Base-by-base conservation (phyloP, 2,329 filamentous ascomycete species). In the Ophioceras dolichostomum region DNA sequence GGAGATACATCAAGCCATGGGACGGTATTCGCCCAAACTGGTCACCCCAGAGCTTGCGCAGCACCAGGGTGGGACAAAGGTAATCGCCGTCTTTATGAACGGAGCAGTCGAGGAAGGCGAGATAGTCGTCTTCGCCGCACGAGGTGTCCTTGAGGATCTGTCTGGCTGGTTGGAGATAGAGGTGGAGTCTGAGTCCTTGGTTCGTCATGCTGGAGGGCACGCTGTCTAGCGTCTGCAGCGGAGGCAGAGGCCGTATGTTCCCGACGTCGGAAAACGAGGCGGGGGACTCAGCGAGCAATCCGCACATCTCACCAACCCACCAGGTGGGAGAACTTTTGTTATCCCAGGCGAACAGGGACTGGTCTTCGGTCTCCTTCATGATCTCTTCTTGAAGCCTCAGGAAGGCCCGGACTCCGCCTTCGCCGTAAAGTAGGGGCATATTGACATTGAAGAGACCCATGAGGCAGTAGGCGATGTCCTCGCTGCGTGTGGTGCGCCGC, bases 201-300 rank as follows among this genome's bases (percentile, higher is more conserved):
- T 53, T 53, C 3, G 50, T 45, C 38, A 53, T 46, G 14, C 41
- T 51, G 52, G 0, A 50, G 47, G 1, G 42, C 38, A 10, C 47
- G 45, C 6, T 49, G 48, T 39, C 54, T 50, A 47, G 47, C 53
- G 36, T 57, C 54, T 32, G 39, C 52, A 57, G 9, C 49, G 49
- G 8, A 56, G 39, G 3, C 52, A 53, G 14, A 54, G 45, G 10
- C 53, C 53, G 2, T 58, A 58, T 38, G 5, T 9, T 21, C 4
- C 13, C 28, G 12, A 32, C 10, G 40, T 58, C 54, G 2, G 53
- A 51, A 44, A 66, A 66, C 4, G 52, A 52, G 29, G 47, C 45
- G n/a, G 62, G 14, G 72, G 65, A 0, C 76, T 79, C 49, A 66
- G 65, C 41, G 10, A 53, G 40, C 10, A 52, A 41, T 2, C 51